These are phyloP conservation scores for Clarireedia paspali DNA, from an alignment of 2,329 filamentous ascomycete species.

Conservation along the genomic window DNA sequence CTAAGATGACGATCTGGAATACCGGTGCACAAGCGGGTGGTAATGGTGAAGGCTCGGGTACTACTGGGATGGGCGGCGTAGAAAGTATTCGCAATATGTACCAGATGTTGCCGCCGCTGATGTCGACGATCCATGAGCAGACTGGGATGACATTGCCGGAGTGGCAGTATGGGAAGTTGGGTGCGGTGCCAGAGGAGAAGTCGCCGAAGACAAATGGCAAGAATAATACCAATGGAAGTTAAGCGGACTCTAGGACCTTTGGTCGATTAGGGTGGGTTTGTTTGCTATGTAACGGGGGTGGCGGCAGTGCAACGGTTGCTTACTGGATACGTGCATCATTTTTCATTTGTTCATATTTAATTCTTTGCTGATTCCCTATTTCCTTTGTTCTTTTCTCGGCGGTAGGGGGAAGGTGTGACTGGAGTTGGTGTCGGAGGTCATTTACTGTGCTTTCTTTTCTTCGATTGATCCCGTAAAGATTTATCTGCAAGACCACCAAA, in stretches of 20 bases:
- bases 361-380: no score
- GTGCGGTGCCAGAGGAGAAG: constrained; percentile 24
- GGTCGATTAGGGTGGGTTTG: neutral
- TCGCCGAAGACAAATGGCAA: constrained; percentile 15
- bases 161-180: constrained; percentile 58
- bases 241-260: neutral
- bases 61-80: constrained; percentile 41
- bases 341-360: no score
- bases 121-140: constrained; percentile 82
- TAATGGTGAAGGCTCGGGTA: constrained; percentile 18
- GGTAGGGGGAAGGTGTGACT: no score
- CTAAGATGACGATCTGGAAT: constrained; percentile 89
- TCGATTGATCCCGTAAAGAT: no score
- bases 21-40: constrained; percentile 48
- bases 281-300: no score
- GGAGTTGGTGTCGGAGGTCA: no score
- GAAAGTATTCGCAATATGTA: constrained; percentile 68
- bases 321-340: no score
- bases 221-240: neutral
- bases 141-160: constrained; percentile 73
- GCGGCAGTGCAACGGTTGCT: no score
- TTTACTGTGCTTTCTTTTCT: no score
- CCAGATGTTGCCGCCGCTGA: constrained; percentile 74
- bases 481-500: no score
- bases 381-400: no score